Evolutionary conservation across 768 basidiomycete genomes (phyloP), one percentile per base, ranked within the genome.

Genomic region (Kwoniella sp.): DNA sequence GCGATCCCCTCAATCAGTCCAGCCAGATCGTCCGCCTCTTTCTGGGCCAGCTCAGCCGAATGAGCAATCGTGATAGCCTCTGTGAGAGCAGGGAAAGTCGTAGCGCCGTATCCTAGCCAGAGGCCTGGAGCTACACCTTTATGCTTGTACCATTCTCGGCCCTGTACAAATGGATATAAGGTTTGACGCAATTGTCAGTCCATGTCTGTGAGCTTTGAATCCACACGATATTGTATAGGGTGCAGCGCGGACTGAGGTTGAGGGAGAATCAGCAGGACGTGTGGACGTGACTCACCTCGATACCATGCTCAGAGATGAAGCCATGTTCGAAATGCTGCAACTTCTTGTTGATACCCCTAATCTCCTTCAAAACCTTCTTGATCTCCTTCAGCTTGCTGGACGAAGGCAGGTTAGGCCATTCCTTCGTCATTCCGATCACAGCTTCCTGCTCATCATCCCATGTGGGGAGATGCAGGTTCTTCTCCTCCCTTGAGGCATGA

Each of bases 121-220:
- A 61, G 53, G 40, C 80, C 80, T 0, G 80, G 80, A 15, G 80
- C 80, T 24, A 71, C 73, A 8, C 74, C 77, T 36, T 77, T 76
- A 60, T 81, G 80, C 51, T 71, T 69, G 64, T 80, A 81, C 80
- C 80, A 81, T 58, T 78, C 76, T 46, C 80, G 64, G 19, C 76
- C 76, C 65, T 71, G 47, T 0, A n/a, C n/a, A n/a, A n/a, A n/a
- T n/a, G n/a, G n/a, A n/a, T n/a, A n/a, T n/a, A n/a, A n/a, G n/a
- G n/a, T n/a, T n/a, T n/a, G n/a, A n/a, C n/a, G n/a, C n/a, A n/a
- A n/a, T n/a, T n/a, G n/a, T n/a, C n/a, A n/a, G n/a, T n/a, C n/a
- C n/a, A n/a, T n/a, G n/a, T 44, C 10, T 44, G 40, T 44, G 12
- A n/a, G n/a, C n/a, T n/a, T n/a, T n/a, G n/a, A n/a, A n/a, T n/a